phyloP scores from a whole-genome alignment of 2,329 filamentous ascomycete genomes.

The Leptographium lundbergii region DNA sequence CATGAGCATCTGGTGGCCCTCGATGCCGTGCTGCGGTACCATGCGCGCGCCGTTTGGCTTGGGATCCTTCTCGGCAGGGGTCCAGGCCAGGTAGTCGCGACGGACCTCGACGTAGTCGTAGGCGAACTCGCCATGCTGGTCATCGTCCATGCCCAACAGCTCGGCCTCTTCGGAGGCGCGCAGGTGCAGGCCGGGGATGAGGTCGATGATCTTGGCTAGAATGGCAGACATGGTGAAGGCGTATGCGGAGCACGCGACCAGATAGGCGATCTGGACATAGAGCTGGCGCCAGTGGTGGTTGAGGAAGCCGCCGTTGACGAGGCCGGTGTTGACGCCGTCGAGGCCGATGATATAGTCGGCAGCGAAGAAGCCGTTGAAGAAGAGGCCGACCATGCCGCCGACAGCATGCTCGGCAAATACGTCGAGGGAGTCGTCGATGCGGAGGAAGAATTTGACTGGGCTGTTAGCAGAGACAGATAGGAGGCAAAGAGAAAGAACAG shows the following conservation, averaged over 20 bases:
- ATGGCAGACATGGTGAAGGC: conserved; percentile 61
- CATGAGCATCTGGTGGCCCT: conserved; percentile 50
- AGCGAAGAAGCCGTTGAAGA: conserved; percentile 64
- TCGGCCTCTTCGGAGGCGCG: conserved; percentile 73
- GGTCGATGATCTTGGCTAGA: conserved; percentile 63
- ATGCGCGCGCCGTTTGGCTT: conserved; percentile 42
- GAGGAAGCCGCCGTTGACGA: conserved; percentile 54
- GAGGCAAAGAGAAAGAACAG: not conserved
- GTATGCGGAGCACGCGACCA: conserved; percentile 53
- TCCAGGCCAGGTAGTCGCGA: conserved; percentile 81
- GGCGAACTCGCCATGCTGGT: conserved; percentile 81
- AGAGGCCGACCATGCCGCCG: conserved; percentile 54
- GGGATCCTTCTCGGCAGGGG: conserved; percentile 57
- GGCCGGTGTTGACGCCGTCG: conserved; percentile 61
- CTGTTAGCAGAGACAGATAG: conserved; percentile 1
- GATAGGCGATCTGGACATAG: conserved; percentile 70
- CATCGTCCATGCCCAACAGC: conserved; percentile 78
- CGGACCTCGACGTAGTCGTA: conserved; percentile 87
- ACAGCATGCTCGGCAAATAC: conserved; percentile 61
- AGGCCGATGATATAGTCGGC: conserved; percentile 60
- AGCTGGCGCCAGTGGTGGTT: conserved; percentile 63
- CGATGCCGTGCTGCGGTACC: conserved; percentile 60
- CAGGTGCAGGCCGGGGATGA: conserved; percentile 65
- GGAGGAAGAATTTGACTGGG: conserved; percentile 42
- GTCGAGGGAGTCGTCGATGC: conserved; percentile 59